Evolutionary conservation across 148 eudicot species (phyloP), one percentile per base, ranked within the genome.

Genomic region (Chenopodium album): DNA sequence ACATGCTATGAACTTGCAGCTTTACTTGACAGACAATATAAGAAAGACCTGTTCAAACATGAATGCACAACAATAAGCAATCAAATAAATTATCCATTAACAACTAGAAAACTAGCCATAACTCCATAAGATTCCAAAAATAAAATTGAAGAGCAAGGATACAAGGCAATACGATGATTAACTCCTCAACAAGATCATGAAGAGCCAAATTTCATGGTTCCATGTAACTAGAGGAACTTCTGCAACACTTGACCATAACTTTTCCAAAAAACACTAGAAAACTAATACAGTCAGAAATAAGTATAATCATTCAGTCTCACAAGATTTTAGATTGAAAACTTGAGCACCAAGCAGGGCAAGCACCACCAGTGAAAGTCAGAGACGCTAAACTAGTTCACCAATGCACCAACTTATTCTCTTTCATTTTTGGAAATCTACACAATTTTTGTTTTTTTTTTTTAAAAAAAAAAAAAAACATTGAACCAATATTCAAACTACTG

Each of bases 11-110:
- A 71, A 63, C 62, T 44, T 17, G 52, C n/a, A 69, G 56, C 69
- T 69, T 66, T 31, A 54, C 44, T 56, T 31, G n/a, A 22, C 60
- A 71, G 48, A 71, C 48, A 81, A 64, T 60, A 0, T 64, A 47
- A 79, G 44, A 74, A 4, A 74, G 41, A 78, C 62, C 85, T 74
- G 85, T 26, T 41, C 73, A 74, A 78, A 26, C 73, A 17, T 22
- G 22, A 56, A 6, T 14, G 62, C 62, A 78, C 23, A 52, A 23
- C 65, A 20, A 56, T 4, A 74, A 16, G 47, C 41, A 56, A 59
- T 22, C 37, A 71, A 60, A 41, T 14, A 14, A 16, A 64, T 41
- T 46, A 73, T 44, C 46, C 10, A 16, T 31, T 47, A 44, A 63
- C 32, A 63, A 63, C 46, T 52, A 63, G 32, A 32, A 71, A 9